Base-by-base conservation (phyloP, 2,329 filamentous ascomycete genomes). In the Aciculosporium take region DNA sequence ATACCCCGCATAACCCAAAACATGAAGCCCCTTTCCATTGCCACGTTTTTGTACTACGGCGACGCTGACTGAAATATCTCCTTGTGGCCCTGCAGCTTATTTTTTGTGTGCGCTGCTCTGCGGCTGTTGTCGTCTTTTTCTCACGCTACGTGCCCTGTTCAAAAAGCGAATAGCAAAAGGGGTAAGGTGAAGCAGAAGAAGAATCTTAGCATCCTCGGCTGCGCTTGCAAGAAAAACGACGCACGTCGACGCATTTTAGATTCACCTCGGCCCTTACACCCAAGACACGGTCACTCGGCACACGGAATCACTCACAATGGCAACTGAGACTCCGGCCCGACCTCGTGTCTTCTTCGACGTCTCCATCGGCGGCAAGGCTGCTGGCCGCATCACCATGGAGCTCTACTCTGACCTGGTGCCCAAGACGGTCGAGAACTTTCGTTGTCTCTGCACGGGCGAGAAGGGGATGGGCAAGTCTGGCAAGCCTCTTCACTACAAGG, bases 391-490 rank as follows among this genome's bases (percentile, higher is more conserved):
- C 59, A 78, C 74, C 48, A 89, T 98, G 64, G 86, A 94, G 68
- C 77, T 98, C 46, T 80, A 77, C 66, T 61, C 67, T 49, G 67
- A 75, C 51, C 71, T 93, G 46, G 88, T 94, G 17, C 89, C 89
- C 57, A 94, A 93, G 70, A 96, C 89, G 5, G 85, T 83, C 49
- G 88, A 95, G 55, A 96, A 96, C 73, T 96, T 96, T 72, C 85
- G 88, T 56, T 78, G 80, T 41, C 78, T 95, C 47, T 95, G 87
- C 69, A 94, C 89, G 0, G 89, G 89, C 51, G 89, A 96, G 70
- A 95, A 94, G 67, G 89, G 89, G 46, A 53, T 73, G 20, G 84
- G 86, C 51, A 84, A 84, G 59, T 65, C 75, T 24, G 88, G 87
- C 59, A 88, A 88, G 66, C 82, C 81, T 35, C 74, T 98, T 40